Conservation (phyloP, 192 early-diverging fungal genomes). For the Linnemannia schmuckeri region DNA sequence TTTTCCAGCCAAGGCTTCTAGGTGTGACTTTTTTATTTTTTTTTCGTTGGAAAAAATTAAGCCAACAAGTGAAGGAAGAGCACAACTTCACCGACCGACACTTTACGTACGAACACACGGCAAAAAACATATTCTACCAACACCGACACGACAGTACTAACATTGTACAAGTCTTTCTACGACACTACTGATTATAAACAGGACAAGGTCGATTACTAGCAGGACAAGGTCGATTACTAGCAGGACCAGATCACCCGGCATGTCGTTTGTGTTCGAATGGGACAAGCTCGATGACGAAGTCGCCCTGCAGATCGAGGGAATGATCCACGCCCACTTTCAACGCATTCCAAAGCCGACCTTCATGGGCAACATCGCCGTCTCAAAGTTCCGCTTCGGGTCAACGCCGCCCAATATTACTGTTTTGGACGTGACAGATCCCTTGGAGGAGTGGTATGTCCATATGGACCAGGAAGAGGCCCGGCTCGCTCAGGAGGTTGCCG, state of each 20-base stretch:
- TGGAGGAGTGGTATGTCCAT: conserved; percentile 80
- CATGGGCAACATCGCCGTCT: conserved; percentile 78
- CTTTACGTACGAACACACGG: no score
- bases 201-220: not conserved
- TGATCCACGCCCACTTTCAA: conserved; percentile 76
- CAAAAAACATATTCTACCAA: not conserved
- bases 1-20: no score
- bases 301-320: conserved; percentile 72
- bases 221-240: not conserved
- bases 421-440: conserved; percentile 78
- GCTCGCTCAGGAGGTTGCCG: conserved; percentile 50
- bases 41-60: no score
- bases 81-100: no score
- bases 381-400: conserved; percentile 76
- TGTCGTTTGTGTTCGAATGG: conserved; percentile 83
- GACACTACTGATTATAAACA: not conserved
- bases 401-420: conserved; percentile 78
- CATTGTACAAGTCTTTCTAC: not conserved
- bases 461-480: conserved; percentile 64
- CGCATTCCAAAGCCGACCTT: conserved; percentile 73
- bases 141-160: not conserved
- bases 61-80: no score
- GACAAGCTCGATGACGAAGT: conserved; percentile 75
- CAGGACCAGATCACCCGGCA: conserved; percentile 21
- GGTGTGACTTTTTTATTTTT: no score